Base-by-base conservation (phyloP, 2,329 filamentous ascomycete species). In the Fusarium verrucosum region DNA sequence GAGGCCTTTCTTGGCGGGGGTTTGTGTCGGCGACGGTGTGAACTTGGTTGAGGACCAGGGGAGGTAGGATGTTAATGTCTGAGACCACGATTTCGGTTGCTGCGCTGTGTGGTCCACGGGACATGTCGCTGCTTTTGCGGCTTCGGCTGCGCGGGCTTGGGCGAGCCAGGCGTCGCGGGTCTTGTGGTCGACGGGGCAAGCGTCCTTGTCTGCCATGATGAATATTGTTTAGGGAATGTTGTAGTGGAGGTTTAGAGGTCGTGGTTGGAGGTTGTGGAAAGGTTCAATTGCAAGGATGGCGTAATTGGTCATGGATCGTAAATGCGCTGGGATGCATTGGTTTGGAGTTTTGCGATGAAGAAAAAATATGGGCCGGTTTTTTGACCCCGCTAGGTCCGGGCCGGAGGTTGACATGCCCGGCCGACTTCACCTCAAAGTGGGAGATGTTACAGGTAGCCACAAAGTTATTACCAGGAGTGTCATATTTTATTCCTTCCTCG, bases 181-280 rank as follows among this genome's bases (percentile, higher is more conserved):
- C 72, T 92, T 91, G 79, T 94, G 91, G 79, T 98, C 94, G 72
- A 98, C 92, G 7, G 95, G 95, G 73, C 95, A 98, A 56, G 82
- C 83, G 65, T 70, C 60, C 50, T 71, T 67, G 54, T 71, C 73
- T 35, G 72, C 63, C 75, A 76, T 77, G 37, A 28, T 38, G 59
- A 22, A 36, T 19, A 26, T 43, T 3, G 45, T 40, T 22, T 5
- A 23, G 8, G 25, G 10, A 7, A 20, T 20, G 28, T 16, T 30
- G 7, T 40, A 13, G 32, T n/a, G 26, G 5, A 20, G 10, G 28
- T 23, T 23, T 5, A 23, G 6, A n/a, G 16, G 26, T 54, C 3
- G 17, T 20, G n/a, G 19, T n/a, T 33, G 8, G 23, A 16, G 7
- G 8, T 17, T 23, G 8, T 20, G 13, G 37, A 32, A 30, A 33